Evolutionary conservation across 2,329 filamentous ascomycete genomes (phyloP).

Genomic region (Penicillium sp.): DNA sequence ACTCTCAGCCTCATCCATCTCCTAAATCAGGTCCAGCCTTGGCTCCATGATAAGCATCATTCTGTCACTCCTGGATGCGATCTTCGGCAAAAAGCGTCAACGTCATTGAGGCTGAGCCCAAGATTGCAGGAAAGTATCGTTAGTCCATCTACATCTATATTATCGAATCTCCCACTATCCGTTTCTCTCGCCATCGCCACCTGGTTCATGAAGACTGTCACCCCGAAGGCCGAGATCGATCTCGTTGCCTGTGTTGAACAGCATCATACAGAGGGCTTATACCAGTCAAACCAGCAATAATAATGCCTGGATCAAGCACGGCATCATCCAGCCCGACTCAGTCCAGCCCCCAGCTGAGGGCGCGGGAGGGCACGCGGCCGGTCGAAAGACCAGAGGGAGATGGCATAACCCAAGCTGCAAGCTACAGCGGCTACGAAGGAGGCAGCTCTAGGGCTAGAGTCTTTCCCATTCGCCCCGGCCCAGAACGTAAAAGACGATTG

Average conservation of each 20-base stretch:
- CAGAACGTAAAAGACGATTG: slow-evolving; percentile 45
- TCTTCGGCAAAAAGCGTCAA: slow-evolving; percentile 13
- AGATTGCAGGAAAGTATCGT: not conserved
- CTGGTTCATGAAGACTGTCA: slow-evolving; percentile 35
- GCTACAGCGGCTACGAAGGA: not conserved
- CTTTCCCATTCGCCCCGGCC: not conserved
- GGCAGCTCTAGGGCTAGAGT: not conserved
- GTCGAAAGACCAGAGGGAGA: slow-evolving; percentile 1
- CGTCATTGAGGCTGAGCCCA: slow-evolving; percentile 6
- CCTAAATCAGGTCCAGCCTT: slow-evolving; percentile 1
- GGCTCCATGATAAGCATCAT: slow-evolving; percentile 14
- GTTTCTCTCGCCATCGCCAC: slow-evolving; percentile 16
- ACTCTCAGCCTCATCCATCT: slow-evolving; percentile 3
- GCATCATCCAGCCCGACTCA: slow-evolving; percentile 4
- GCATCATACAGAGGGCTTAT: not conserved
- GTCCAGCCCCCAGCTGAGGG: not conserved
- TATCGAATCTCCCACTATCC: not conserved
- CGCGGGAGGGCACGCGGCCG: not conserved
- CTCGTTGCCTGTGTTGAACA: slow-evolving; percentile 24
- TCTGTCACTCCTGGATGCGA: slow-evolving; percentile 8
- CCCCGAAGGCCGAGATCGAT: slow-evolving; percentile 35
- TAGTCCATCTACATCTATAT: not conserved
- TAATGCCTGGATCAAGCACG: slow-evolving; percentile 10
- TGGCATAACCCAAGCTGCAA: not conserved
- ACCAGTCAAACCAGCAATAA: not conserved